Percentiles rank a stretch among this genome's conserved stretches.
These are phyloP conservation scores for Mycena rosella DNA, from an alignment of 768 basidiomycete species.

Conservation along the genomic window DNA sequence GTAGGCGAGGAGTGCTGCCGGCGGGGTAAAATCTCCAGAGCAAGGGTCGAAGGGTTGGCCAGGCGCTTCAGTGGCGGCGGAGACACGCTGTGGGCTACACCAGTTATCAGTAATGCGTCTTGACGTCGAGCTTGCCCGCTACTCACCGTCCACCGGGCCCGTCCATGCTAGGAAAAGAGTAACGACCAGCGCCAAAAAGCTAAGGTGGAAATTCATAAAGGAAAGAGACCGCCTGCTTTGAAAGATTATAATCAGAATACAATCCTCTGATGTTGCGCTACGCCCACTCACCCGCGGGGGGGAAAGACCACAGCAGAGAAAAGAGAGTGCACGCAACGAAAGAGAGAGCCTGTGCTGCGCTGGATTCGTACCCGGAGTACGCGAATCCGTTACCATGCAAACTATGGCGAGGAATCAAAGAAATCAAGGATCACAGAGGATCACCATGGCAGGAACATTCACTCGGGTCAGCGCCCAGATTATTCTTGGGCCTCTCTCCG, in stretches of 20 bases:
- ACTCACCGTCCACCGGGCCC: slow-evolving; percentile 48
- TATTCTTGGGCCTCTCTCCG: no score
- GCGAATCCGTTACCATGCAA: slow-evolving; percentile 2
- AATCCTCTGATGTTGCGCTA: background rate
- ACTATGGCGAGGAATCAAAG: background rate
- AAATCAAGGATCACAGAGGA: no score
- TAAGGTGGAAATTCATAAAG: slow-evolving; percentile 51
- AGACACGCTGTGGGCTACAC: slow-evolving; percentile 61
- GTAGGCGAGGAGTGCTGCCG: slow-evolving; percentile 39
- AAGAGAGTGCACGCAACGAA: background rate
- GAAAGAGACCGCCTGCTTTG: slow-evolving; percentile 37
- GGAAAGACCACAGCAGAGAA: slow-evolving; percentile 11
- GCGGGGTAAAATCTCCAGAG: slow-evolving; percentile 71
- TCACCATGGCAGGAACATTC: background rate
- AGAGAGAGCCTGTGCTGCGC: background rate
- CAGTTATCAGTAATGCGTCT: slow-evolving; percentile 17
- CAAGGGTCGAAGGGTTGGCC: slow-evolving; percentile 62
- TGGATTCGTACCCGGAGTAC: no score
- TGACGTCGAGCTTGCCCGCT: background rate
- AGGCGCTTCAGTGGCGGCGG: slow-evolving; percentile 63
- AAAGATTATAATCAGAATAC: background rate
- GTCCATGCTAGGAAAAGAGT: slow-evolving; percentile 52
- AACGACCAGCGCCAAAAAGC: slow-evolving; percentile 61
- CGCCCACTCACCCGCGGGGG: slow-evolving; percentile 6
- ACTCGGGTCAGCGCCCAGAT: no score